A percentile compares a stretch with the other conserved stretches of the same genome.
Evolutionary conservation across 805 yeast species (phyloP).

Genomic region (Suhomyces emberorum): DNA sequence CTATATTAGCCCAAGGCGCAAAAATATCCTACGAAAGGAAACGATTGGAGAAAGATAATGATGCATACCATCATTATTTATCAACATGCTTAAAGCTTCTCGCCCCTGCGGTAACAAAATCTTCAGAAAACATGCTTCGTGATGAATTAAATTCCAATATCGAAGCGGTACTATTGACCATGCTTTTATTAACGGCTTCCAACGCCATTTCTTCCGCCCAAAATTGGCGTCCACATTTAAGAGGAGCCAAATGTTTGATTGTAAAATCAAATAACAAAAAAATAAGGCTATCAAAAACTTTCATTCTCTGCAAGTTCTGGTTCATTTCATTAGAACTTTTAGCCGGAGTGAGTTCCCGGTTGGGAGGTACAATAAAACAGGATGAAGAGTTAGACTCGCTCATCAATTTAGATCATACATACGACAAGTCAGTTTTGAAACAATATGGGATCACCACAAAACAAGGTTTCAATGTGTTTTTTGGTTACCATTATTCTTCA

Average conservation of each 20-base stretch:
- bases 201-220: slow-evolving; percentile 51
- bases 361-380: slow-evolving; percentile 50
- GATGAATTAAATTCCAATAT: slow-evolving; percentile 39
- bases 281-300: slow-evolving; percentile 30
- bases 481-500: slow-evolving; percentile 45
- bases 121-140: slow-evolving; percentile 14
- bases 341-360: slow-evolving; percentile 52
- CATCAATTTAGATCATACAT: slow-evolving; percentile 21
- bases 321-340: slow-evolving; percentile 50
- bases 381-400: slow-evolving; percentile 42
- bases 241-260: slow-evolving; percentile 53
- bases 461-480: slow-evolving; percentile 46
- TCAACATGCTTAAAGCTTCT: slow-evolving; percentile 57
- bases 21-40: slow-evolving; percentile 45
- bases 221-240: slow-evolving; percentile 61
- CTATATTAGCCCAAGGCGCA: slow-evolving; percentile 70
- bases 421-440: slow-evolving; percentile 32
- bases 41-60: slow-evolving; percentile 50
- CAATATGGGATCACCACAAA: slow-evolving; percentile 38
- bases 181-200: slow-evolving; percentile 57
- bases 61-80: slow-evolving; percentile 59
- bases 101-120: slow-evolving; percentile 36
- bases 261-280: slow-evolving; percentile 10
- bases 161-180: slow-evolving; percentile 63
- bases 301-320: slow-evolving; percentile 56